A percentile compares a stretch with the other conserved stretches of the same genome.
These are phyloP conservation scores for Arthrobotrys sphaeroides DNA, from an alignment of 2,329 filamentous ascomycete species.

Conservation along the genomic window DNA sequence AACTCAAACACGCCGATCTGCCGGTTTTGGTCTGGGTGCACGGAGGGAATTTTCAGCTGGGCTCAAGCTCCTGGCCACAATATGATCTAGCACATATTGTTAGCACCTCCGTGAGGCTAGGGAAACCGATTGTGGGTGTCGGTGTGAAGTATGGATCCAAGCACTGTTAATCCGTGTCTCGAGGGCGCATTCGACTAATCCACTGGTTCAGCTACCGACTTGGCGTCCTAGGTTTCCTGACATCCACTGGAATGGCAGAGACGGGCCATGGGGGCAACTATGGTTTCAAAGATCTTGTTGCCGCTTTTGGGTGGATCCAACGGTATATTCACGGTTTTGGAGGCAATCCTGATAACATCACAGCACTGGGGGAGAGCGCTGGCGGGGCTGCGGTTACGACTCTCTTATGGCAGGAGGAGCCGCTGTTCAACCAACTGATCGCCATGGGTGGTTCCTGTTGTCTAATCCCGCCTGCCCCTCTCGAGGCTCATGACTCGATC, in stretches of 20 bases:
- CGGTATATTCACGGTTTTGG: conserved; percentile 59
- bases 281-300: conserved; percentile 54
- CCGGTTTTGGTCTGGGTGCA: conserved; percentile 68
- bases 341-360: conserved; percentile 59
- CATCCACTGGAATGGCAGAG: conserved; percentile 30
- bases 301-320: conserved; percentile 55
- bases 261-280: conserved; percentile 50
- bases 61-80: conserved; percentile 67
- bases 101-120: conserved; percentile 62
- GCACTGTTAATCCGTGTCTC: no score
- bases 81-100: conserved; percentile 65
- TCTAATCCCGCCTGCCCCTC: conserved; percentile 38
- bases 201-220: conserved; percentile 59
- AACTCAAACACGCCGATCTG: conserved; percentile 59
- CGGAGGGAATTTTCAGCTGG: conserved; percentile 66
- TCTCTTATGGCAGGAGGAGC: conserved; percentile 44
- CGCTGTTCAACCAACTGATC: conserved; percentile 40
- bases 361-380: conserved; percentile 59
- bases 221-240: conserved; percentile 41
- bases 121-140: conserved; percentile 64
- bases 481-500: conserved; percentile 41
- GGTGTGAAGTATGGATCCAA: conserved; percentile 64
- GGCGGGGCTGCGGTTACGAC: conserved; percentile 55
- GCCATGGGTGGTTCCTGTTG: conserved; percentile 46
- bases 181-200: no score